These are phyloP conservation scores for Yamadazyma conglobata DNA, from an alignment of 1,139 yeast species.

Conservation along the genomic window DNA sequence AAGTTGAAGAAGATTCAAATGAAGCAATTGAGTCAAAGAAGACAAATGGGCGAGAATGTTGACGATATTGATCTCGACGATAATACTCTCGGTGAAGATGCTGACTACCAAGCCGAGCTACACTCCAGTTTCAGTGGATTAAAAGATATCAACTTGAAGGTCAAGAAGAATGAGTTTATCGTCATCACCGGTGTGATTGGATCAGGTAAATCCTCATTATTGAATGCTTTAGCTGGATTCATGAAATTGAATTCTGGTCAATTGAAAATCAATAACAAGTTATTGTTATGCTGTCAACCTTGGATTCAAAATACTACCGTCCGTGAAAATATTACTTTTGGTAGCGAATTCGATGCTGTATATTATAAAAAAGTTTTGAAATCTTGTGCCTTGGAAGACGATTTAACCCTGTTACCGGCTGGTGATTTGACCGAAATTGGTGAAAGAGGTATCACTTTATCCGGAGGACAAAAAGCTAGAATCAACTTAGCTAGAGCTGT, in stretches of 20 bases:
- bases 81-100: too few relatives aligned
- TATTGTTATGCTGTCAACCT: conserved; percentile 50
- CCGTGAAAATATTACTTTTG: conserved; percentile 37
- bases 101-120: conserved; percentile 1
- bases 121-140: conserved; percentile 20
- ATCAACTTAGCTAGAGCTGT: conserved; percentile 46
- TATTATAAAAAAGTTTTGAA: conserved; percentile 29
- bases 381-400: conserved; percentile 37
- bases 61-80: background rate
- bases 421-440: conserved; percentile 49
- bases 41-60: conserved; percentile 1
- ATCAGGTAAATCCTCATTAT: conserved; percentile 65
- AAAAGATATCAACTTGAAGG: conserved; percentile 36
- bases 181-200: conserved; percentile 75
- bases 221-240: conserved; percentile 52
- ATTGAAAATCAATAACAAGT: conserved; percentile 36
- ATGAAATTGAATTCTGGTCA: conserved; percentile 46
- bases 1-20: conserved; percentile 5
- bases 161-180: conserved; percentile 59
- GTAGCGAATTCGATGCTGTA: conserved; percentile 23
- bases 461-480: conserved; percentile 51
- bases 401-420: conserved; percentile 36
- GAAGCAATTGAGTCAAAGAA: too few relatives aligned
- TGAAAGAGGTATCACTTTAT: conserved; percentile 46
- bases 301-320: conserved; percentile 45